Evolutionary conservation across 257 asterid genomes (phyloP), one percentile per base, ranked within the genome.

Genomic region (Cinchona pubescens): DNA sequence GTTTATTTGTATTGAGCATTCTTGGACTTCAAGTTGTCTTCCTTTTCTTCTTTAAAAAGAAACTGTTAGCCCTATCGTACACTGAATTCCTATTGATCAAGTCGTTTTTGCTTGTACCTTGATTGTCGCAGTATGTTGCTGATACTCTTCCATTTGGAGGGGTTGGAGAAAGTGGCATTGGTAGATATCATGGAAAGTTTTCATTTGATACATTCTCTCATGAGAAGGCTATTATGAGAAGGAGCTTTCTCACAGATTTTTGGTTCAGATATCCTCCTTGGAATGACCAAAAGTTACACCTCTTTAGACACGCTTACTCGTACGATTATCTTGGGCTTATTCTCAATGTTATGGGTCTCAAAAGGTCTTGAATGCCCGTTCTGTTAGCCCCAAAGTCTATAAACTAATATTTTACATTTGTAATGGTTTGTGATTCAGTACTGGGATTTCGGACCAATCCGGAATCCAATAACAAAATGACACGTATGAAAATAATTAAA

Each of bases 231-330:
- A 59, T 91, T 19, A 19, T 19, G 0, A 75, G 71, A 45, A 86
- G 98, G 72, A 35, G 87, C 63, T 85, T 62, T 29, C 81, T 89
- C 0, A 29, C 82, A 1, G 97, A 93, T 75, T 87, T 93, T 53
- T 90, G 95, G 97, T 91, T 91, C 86, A 85, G 98, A 83, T 93
- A 93, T 79, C 97, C 98, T 27, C 98, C 97, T 29, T 93, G 98
- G 98, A 83, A 73, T 75, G 37, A 79, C 15, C 67, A 86, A 7
- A 90, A 81, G 81, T 43, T 91, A 77, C 84, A 79, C 72, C 81
- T 93, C 71, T 79, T 93, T 40, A 85, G 78, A 79, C 70, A 79
- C 55, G 93, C 81, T 32, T 93, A 82, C 66, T 75, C 79, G 67
- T 88, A 29, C 75, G 85, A 91, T 84, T 91, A 93, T 78, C 62